Conservation (phyloP, 2,329 filamentous ascomycete genomes). For the Remersonia thermophila region DNA sequence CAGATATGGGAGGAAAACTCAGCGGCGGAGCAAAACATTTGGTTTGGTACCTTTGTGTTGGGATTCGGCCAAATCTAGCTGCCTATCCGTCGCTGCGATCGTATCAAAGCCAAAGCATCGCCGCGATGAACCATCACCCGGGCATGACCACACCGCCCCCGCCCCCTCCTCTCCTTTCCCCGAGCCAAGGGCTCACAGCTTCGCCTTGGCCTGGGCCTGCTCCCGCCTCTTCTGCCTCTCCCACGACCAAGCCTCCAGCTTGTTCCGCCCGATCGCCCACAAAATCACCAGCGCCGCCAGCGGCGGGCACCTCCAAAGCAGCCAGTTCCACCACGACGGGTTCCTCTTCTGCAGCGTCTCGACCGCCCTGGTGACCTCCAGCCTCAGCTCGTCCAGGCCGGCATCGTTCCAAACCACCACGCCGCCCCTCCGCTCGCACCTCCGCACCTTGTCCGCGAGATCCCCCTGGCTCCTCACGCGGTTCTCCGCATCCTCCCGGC, state of each 20-base stretch:
- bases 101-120: too few species aligned
- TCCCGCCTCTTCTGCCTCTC: constrained; percentile 32
- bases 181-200: too few species aligned
- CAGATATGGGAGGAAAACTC: too few species aligned
- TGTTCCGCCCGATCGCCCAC: constrained; percentile 64
- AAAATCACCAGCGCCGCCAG: constrained; percentile 55
- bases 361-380: constrained; percentile 56
- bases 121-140: too few species aligned
- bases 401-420: constrained; percentile 88
- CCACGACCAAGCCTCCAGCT: constrained; percentile 59
- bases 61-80: too few species aligned
- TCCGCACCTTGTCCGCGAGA: constrained; percentile 67
- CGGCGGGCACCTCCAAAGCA: constrained; percentile 59
- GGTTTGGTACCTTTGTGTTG: too few species aligned
- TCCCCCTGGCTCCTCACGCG: constrained; percentile 78
- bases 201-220: constrained; percentile 13
- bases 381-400: constrained; percentile 54
- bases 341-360: constrained; percentile 46
- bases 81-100: too few species aligned
- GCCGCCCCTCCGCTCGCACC: constrained; percentile 58
- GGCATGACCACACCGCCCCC: too few species aligned
- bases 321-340: constrained; percentile 75
- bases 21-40: too few species aligned
- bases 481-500: constrained; percentile 75
- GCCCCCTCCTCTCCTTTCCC: too few species aligned